Evolutionary conservation across 495 filamentous ascomycete genomes (phyloP), one percentile per base, ranked within the genome.

Genomic region (Endocarpon pusillum): DNA sequence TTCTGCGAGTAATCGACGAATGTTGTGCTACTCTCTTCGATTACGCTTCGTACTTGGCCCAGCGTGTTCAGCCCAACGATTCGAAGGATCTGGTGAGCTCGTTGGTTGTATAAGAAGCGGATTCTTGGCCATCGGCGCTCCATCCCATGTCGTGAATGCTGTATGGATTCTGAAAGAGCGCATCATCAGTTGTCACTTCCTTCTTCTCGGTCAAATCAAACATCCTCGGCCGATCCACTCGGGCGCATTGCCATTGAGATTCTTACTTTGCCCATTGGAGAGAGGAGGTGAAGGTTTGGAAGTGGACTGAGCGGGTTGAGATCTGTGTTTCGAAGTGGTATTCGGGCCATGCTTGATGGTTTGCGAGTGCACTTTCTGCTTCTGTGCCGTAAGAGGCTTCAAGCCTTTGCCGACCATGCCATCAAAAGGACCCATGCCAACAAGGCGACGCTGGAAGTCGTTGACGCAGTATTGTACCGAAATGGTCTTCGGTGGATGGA

Each of bases 1-100:
- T 47, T 47, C 11, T 12, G 10, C 2, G 25, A 42, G 42, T 42
- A 44, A 28, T 47, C 42, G 31, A 47, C 42, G 19, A 45, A 44
- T 11, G 42, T 42, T 14, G 35, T 26, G 42, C 44, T 47, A 4
- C 10, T 45, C 18, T 47, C 44, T 15, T 47, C 42, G 9, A 47
- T 41, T 6, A 45, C 34, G 15, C 30, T 33, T 11, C 44, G 42
- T 11, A 45, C 38, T 5, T 33, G 16, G 9, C 44, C 44, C 17
- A 39, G 3, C 22, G 9, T 30, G 21, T 30, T 24, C 26, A 47
- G 42, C 14, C 38, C 44, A 20, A 47, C 18, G 27, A 47, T 28
- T 1, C 42, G 38, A 11, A 45, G n/a, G 20, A 33, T 3, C 25
- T 47, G 38, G 29, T 41, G 36, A 28, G 42, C 42, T 3, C 40